Base-by-base conservation (phyloP, 768 basidiomycete genomes). In the Hydnomerulius pinastri region DNA sequence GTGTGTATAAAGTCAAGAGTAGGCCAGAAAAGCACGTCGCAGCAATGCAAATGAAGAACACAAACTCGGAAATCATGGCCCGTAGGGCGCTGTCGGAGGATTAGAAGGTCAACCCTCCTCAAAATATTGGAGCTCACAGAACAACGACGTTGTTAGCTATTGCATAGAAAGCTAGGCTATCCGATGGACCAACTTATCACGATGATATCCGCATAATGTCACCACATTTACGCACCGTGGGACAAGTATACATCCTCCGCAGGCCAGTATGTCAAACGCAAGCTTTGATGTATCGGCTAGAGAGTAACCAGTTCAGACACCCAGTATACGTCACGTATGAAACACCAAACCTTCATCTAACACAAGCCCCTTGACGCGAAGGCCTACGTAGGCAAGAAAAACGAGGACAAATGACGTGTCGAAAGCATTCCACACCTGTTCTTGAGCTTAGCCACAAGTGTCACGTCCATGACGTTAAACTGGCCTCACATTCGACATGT, bases 361-460 rank as follows among this genome's bases (percentile, higher is more conserved):
- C 12, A 73, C 59, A 12, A 93, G 70, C 0, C 89, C 92, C 56
- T 79, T 77, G 42, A 83, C 69, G 36, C 92, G 80, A 51, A 92
- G 69, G 6, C 66, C 75, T 3, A 87, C 63, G 64, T 90, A 96
- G 6, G 74, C 74, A 21, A 89, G 59, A 66, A 88, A 92, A 41
- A 92, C 74, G 21, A 82, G 51, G 53, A 84, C 77, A 64, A 91
- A 91, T 0, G 80, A 77, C 20, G 87, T 84, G 68, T 91, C 93
- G 58, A 95, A 92, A 5, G 83, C 86, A 62, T 93, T 95, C 93
- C 93, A 96, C 55, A 94, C 83, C 90, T 94, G 58, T 17, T 42
- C 35, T 23, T 15, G 9, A 42, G 45, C 23, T 28, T 38, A 38
- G 44, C 46, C 47, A 30, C 43, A 40, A 48, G 32, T 35, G 15